phyloP scores from a whole-genome alignment of 768 basidiomycete genomes.

The Leccinum incarnatum region DNA sequence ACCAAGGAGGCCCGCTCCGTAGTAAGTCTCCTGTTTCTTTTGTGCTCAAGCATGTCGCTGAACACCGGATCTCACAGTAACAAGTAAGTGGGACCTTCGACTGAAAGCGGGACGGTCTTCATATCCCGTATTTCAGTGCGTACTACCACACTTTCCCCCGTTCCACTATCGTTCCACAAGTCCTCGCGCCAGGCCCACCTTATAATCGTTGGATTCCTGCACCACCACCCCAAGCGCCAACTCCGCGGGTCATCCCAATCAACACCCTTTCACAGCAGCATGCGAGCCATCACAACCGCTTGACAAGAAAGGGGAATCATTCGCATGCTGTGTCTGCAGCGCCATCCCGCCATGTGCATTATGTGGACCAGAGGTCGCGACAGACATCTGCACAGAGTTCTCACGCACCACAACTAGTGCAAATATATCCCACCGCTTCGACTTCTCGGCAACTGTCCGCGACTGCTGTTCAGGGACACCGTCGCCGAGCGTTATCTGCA shows the following conservation, averaged over 20 bases:
- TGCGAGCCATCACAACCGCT: not conserved
- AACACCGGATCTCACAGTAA: conserved; percentile 11
- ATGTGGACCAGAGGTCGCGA: conserved; percentile 17
- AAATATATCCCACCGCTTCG: conserved; percentile 1
- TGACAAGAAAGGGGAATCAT: conserved; percentile 1
- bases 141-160: conserved; percentile 32
- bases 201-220: not conserved
- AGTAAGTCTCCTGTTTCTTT: conserved; percentile 13
- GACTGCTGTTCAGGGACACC: conserved; percentile 9
- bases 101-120: conserved; percentile 11
- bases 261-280: conserved; percentile 7
- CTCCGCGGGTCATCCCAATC: conserved; percentile 3
- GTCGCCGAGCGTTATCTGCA: conserved; percentile 21
- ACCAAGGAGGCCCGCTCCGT: conserved; percentile 16
- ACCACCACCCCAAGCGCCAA: conserved; percentile 5
- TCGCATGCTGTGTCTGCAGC: conserved; percentile 14
- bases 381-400: conserved; percentile 8
- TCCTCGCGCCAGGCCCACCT: not conserved
- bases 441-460: not conserved
- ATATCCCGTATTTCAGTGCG: conserved; percentile 13
- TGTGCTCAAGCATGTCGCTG: conserved; percentile 6
- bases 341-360: conserved; percentile 27
- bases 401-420: not conserved
- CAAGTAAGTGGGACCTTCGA: conserved; percentile 24
- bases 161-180: conserved; percentile 6